Base-by-base conservation (phyloP, 2,329 filamentous ascomycete species). In the Colletotrichum sansevieriae region DNA sequence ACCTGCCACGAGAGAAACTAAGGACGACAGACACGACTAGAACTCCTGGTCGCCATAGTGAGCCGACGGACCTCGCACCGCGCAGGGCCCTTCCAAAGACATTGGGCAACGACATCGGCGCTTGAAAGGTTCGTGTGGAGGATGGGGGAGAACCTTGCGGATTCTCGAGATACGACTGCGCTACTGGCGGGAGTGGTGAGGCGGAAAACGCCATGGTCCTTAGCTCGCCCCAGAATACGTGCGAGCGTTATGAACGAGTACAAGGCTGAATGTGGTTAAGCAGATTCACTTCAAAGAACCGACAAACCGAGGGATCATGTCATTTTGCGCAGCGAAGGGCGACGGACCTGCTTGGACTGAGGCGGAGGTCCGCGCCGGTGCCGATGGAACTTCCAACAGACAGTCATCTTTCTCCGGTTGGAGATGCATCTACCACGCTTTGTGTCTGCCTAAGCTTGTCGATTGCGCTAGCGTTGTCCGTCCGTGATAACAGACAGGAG, bases 281-380 rank as follows among this genome's bases (percentile, higher is more conserved):
- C 44, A 64, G 7, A 18, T 37, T 20, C 37, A n/a, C 13, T 29
- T 11, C 9, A 39, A 37, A 51, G 13, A 9, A 33, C 54, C 55
- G 22, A 22, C 64, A 33, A 18, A n/a, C 22, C 33, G 29, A 3
- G 33, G 33, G 6, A 39, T 41, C 43, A 22, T 13, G 33, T 43
- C 33, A 29, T 46, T 47, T 9, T 10, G 18, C 22, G 18, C 12
- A 37, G 11, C 12, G 37, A 12, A 29, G 11, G 22, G 37, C 8
- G 37, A 15, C 35, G 51, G 52, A 20, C 43, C 18, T 47, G 33
- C 25, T 55, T 49, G 25, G 37, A n/a, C 22, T 39, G 15, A 20
- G 43, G 39, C 60, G 64, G 37, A 57, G n/a, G 33, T 43, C 44
- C 25, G 65, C 37, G 35, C 37, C 44, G 43, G 35, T 37, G 6